Conservation (phyloP, 768 basidiomycete genomes). For the Dacryopinax primogenitus region DNA sequence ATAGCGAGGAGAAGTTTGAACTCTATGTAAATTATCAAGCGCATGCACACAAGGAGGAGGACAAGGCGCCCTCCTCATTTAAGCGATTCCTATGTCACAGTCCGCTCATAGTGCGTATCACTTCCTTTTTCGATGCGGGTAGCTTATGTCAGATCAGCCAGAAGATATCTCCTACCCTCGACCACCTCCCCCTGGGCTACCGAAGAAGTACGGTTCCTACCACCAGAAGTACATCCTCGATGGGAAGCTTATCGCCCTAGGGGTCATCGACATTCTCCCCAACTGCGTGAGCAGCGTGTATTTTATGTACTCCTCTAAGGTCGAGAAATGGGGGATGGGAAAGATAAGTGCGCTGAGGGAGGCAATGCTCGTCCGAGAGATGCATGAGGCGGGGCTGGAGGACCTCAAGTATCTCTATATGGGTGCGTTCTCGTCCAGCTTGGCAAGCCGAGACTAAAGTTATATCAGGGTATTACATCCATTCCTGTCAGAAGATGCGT, state of each 20-base stretch:
- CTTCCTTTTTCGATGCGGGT: not conserved
- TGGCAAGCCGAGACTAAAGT: not conserved
- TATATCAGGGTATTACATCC: constrained; percentile 71
- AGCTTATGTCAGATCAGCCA: constrained; percentile 28
- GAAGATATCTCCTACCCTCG: constrained; percentile 47
- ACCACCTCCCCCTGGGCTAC: constrained; percentile 42
- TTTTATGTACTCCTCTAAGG: constrained; percentile 35
- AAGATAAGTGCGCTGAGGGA: constrained; percentile 87
- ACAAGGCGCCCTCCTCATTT: constrained; percentile 43
- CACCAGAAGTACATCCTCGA: constrained; percentile 82
- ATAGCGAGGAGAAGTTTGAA: constrained; percentile 65
- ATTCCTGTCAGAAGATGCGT: constrained; percentile 85
- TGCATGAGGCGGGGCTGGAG: constrained; percentile 52
- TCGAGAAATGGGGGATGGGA: constrained; percentile 59
- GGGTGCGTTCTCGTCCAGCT: constrained; percentile 39
- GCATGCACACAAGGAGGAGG: constrained; percentile 58
- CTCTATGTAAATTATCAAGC: constrained; percentile 68
- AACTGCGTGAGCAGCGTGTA: constrained; percentile 55
- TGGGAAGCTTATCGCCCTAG: constrained; percentile 67
- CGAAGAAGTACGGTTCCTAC: constrained; percentile 75
- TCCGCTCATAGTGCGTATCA: constrained; percentile 49
- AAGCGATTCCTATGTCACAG: constrained; percentile 64
- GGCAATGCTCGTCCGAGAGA: constrained; percentile 57
- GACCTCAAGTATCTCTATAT: constrained; percentile 67
- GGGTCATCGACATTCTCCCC: constrained; percentile 83